Evolutionary conservation across 352 stramenopile genomes (phyloP), one percentile per base, ranked within the genome.

Genomic region (Pythium phragmitis): DNA sequence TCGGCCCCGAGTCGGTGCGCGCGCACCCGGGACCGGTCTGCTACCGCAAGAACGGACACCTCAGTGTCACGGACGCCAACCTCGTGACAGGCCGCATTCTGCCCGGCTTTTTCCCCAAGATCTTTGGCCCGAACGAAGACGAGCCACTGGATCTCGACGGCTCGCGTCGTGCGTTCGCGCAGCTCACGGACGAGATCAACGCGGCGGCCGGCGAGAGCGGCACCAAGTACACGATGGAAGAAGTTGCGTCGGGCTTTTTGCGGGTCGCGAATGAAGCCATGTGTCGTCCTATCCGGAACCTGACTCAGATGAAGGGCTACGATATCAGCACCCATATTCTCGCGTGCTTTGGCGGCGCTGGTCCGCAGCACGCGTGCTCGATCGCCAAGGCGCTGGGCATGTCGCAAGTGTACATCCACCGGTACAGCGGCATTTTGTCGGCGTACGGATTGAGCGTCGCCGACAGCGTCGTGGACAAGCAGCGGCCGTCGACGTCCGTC

Each of bases 61-160:
- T 99, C 14, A 97, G 96, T 65, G 96, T 99, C 8, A 99, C 97
- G 1, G 98, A 99, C 75, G 97, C 97, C 7, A 99, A 99, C 75
- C 80, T 99, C 4, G 92, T 99, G 12, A 97, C 98, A 26, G 98
- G 98, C 43, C 83, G 97, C n/a, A 95, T 99, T 52, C 70, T 99
- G 17, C 97, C 97, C 0, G 80, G 96, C 41, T 96, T 98, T 63
- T 99, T 99, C 69, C 98, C 98, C 4, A 92, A 97, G 19, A 99
- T 99, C 65, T 99, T 99, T 76, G 98, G 98, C 30, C 94, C 94
- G 0, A 90, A 98, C 28, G 97, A 99, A 75, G 87, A 99, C 71
- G 87, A 99, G 70, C 80, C 96, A 4, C 77, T 99, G 37, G 97
- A 99, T 78, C 84, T 98, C 7, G 92, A 97, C 37, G 97, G 87